Evolutionary conservation across 345 rosid genomes (phyloP), one percentile per base, ranked within the genome.

Genomic region (Populus simonii): DNA sequence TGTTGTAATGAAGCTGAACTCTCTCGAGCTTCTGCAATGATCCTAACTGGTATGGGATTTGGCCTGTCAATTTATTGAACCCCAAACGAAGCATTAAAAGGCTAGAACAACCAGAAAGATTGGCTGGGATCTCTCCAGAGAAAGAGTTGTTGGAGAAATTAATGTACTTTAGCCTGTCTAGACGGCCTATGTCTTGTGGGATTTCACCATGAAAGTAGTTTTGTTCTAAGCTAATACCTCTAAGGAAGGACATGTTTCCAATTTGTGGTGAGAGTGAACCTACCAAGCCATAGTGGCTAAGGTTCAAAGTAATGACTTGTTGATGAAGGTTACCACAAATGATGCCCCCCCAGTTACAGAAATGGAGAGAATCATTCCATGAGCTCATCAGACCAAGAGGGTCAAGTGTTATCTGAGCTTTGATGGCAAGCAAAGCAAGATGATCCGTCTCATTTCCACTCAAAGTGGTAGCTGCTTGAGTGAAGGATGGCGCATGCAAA

Each of bases 1-100:
- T 0, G 17, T 83, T 85, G 7, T 0, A 0, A 3, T 4, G 0
- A 23, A 81, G 0, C 0, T 0, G 0, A 0, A 81, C 23, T 18
- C 0, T 0, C 41, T 41, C 43, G 1, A 87, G 82, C 35, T 77
- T 79, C 10, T 45, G 29, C 66, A 84, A 36, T 6, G 57, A 17
- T 16, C 80, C 25, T 0, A 83, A 13, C 65, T 81, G 71, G 0
- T 6, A 0, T 5, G 84, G 82, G 22, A 82, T 36, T 43, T 71
- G 36, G 1, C 85, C 85, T 1, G 1, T 2, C 1, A 80, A 76
- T 0, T 0, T 8, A 55, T 83, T 87, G 41, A 25, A 62, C 33
- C 10, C 4, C 29, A 62, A 62, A 25, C 5, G 7, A 39, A 39
- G 41, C 25, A 22, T 20, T 0, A 3, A 1, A 13, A 73, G 76